These are phyloP conservation scores for Ogataea salicorniae DNA, from an alignment of 805 yeast species.

Conservation along the genomic window DNA sequence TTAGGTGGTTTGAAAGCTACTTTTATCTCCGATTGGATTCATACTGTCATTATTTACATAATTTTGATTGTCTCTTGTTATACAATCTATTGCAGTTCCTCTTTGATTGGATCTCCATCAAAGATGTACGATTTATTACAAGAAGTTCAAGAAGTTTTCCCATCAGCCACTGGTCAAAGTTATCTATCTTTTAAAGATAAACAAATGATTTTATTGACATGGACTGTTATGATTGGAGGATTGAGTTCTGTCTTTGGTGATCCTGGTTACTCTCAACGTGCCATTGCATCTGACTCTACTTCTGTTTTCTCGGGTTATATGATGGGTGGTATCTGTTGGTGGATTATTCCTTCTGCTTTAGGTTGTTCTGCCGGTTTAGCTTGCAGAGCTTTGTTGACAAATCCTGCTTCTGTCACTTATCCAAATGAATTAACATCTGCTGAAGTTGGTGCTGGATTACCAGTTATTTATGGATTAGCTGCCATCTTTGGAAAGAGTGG, in stretches of 20 bases:
- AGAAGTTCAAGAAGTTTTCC: slow-evolving; percentile 30
- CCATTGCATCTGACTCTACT: slow-evolving; percentile 35
- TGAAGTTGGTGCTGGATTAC: slow-evolving; percentile 37
- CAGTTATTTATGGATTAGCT: slow-evolving; percentile 31
- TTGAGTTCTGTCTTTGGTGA: slow-evolving; percentile 31
- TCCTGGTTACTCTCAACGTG: slow-evolving; percentile 33
- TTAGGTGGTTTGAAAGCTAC: slow-evolving; percentile 52
- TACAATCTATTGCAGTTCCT: slow-evolving; percentile 32
- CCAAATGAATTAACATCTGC: slow-evolving; percentile 34
- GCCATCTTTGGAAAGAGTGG: slow-evolving; percentile 37
- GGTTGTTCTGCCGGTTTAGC: slow-evolving; percentile 34
- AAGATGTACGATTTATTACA: slow-evolving; percentile 38
- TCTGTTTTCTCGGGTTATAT: slow-evolving; percentile 33
- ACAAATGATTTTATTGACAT: slow-evolving; percentile 28
- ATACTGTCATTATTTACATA: slow-evolving; percentile 34
- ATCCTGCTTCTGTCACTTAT: slow-evolving; percentile 35
- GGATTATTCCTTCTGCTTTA: slow-evolving; percentile 32
- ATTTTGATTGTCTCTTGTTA: slow-evolving; percentile 30
- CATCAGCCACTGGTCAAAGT: slow-evolving; percentile 27
- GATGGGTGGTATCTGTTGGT: slow-evolving; percentile 36
- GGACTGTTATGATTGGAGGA: slow-evolving; percentile 54
- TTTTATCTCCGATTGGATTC: slow-evolving; percentile 48
- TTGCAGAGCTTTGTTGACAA: slow-evolving; percentile 30
- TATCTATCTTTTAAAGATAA: slow-evolving; percentile 30
- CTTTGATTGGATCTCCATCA: slow-evolving; percentile 40